Evolutionary conservation across 2,329 filamentous ascomycete genomes (phyloP).

Genomic region (Colletotrichum caudatum): DNA sequence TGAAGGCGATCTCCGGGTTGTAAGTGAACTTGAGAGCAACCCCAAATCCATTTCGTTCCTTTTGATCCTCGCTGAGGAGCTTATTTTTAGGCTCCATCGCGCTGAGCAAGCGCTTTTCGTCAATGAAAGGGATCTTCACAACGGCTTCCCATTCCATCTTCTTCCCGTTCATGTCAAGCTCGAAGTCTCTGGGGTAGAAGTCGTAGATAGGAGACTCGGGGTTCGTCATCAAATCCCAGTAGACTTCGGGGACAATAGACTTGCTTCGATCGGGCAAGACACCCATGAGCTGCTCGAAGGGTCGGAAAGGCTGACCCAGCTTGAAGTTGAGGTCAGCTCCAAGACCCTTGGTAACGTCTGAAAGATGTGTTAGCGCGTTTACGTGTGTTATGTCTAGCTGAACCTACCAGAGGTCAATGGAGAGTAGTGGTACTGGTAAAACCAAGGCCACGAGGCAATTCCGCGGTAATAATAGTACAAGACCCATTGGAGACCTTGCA

Average conservation of each 20-base stretch:
- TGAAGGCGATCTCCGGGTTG: constrained; percentile 79
- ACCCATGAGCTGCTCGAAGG: constrained; percentile 98
- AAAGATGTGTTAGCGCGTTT: constrained; percentile 48
- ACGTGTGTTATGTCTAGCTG: constrained; percentile 26
- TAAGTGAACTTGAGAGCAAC: constrained; percentile 95
- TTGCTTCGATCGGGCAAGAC: constrained; percentile 98
- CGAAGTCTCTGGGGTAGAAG: constrained; percentile 97
- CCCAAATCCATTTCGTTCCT: constrained; percentile 87
- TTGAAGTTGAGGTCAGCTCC: constrained; percentile 91
- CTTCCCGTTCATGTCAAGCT: constrained; percentile 99
- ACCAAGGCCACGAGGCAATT: constrained; percentile 99
- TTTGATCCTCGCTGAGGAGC: constrained; percentile 81
- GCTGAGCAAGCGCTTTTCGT: constrained; percentile 84
- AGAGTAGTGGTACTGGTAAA: constrained; percentile 95
- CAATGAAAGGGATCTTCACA: constrained; percentile 98
- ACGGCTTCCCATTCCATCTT: constrained; percentile 99
- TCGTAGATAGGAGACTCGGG: constrained; percentile 93
- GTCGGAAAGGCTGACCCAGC: constrained; percentile 93
- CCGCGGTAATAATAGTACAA: constrained; percentile 98
- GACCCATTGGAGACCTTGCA: constrained; percentile 98
- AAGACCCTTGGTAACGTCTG: constrained; percentile 89
- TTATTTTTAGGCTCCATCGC: constrained; percentile 90
- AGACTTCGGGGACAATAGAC: constrained; percentile 88
- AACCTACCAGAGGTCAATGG: constrained; percentile 87
- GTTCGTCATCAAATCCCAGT: constrained; percentile 93